Conservation (phyloP, 805 yeast genomes). For the Metschnikowia peoriensis region DNA sequence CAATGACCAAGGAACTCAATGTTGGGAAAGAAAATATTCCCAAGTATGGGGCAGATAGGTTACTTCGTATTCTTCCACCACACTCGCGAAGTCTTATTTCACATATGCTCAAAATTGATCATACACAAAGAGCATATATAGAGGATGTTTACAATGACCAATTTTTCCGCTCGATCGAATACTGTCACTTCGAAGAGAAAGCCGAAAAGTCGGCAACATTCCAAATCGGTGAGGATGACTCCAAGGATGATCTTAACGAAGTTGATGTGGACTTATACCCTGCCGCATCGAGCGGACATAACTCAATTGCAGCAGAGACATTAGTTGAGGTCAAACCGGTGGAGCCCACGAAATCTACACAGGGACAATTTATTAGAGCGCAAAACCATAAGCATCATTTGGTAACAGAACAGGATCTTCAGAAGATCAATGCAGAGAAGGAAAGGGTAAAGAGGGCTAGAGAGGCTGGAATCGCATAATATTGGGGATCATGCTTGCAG, state of each 20-base stretch:
- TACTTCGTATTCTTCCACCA: constrained; percentile 69
- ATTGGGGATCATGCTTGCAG: not conserved
- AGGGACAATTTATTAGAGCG: constrained; percentile 16
- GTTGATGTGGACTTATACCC: not conserved
- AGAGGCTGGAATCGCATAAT: constrained; percentile 14
- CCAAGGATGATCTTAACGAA: not conserved
- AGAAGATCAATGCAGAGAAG: constrained; percentile 32
- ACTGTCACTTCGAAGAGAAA: constrained; percentile 43
- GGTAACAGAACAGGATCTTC: constrained; percentile 63
- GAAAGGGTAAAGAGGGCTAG: constrained; percentile 19
- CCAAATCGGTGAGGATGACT: constrained; percentile 2
- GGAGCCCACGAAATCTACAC: not conserved
- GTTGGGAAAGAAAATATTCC: constrained; percentile 11
- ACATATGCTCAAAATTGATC: constrained; percentile 63
- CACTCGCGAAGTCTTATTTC: constrained; percentile 60
- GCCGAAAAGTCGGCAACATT: constrained; percentile 6
- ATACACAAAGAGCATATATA: constrained; percentile 57
- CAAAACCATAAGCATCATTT: constrained; percentile 62
- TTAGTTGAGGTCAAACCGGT: not conserved
- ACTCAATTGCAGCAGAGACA: not conserved
- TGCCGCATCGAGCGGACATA: not conserved
- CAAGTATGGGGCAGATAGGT: constrained; percentile 62
- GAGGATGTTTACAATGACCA: constrained; percentile 52
- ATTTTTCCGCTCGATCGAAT: constrained; percentile 57
- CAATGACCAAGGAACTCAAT: constrained; percentile 14